phyloP scores from a whole-genome alignment of 495 filamentous ascomycete genomes.

The Penicillium angulare region DNA sequence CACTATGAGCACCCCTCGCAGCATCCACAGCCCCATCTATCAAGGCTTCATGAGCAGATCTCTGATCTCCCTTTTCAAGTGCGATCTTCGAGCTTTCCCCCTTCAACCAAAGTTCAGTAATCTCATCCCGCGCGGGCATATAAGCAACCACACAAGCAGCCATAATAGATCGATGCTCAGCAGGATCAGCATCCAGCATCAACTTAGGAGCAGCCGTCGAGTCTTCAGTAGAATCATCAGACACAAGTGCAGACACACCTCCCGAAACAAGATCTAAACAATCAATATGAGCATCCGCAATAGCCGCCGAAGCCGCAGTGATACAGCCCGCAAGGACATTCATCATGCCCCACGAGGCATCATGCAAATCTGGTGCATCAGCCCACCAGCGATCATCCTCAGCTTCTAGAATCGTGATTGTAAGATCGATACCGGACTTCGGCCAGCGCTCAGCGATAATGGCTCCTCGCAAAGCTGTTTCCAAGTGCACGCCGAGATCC shows the following conservation, averaged over 20 bases:
- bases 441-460: constrained; percentile 94
- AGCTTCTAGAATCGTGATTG: constrained; percentile 88
- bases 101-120: constrained; percentile 93
- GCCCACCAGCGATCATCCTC: constrained; percentile 71
- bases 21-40: constrained; percentile 65
- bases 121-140: constrained; percentile 80
- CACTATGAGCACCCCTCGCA: constrained; percentile 55
- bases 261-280: constrained; percentile 89
- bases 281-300: constrained; percentile 93
- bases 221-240: constrained; percentile 34
- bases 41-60: constrained; percentile 48
- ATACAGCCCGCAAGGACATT: constrained; percentile 88
- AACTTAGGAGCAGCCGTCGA: constrained; percentile 43
- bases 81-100: constrained; percentile 56
- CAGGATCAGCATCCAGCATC: constrained; percentile 80
- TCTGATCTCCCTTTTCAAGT: constrained; percentile 26
- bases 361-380: constrained; percentile 45
- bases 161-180: constrained; percentile 67
- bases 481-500: constrained; percentile 86
- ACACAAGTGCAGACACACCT: constrained; percentile 80
- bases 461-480: constrained; percentile 83
- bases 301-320: constrained; percentile 90
- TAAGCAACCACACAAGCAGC: constrained; percentile 91
- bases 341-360: constrained; percentile 75
- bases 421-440: constrained; percentile 90